A percentile compares a stretch with the other conserved stretches of the same genome.
These are phyloP conservation scores for Sphaerobolus stellatus DNA, from an alignment of 1,284 basidiomycete genomes.

Conservation along the genomic window DNA sequence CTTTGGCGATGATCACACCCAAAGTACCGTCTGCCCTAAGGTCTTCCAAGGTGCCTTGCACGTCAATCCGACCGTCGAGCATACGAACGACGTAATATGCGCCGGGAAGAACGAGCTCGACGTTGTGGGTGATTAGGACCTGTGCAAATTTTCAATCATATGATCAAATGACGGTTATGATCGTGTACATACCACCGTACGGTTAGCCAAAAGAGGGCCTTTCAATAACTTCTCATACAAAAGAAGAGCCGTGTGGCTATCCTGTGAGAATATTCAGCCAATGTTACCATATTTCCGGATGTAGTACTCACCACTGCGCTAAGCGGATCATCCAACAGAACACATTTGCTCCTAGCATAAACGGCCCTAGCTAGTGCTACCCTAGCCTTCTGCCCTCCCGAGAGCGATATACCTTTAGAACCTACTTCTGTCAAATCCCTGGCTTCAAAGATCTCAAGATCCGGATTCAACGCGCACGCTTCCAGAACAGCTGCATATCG, in stretches of 20 bases:
- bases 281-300: background rate
- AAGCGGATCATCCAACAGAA: conserved; percentile 15
- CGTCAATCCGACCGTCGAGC: conserved; percentile 72
- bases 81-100: conserved; percentile 71
- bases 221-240: conserved; percentile 63
- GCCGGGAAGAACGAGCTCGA: conserved; percentile 71
- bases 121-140: conserved; percentile 74
- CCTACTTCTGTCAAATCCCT: conserved; percentile 13
- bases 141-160: background rate
- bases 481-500: conserved; percentile 38
- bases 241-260: conserved; percentile 72
- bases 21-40: conserved; percentile 57
- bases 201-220: conserved; percentile 62
- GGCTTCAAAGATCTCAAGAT: conserved; percentile 11
- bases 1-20: conserved; percentile 56
- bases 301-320: conserved; percentile 11
- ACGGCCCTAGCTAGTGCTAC: conserved; percentile 14
- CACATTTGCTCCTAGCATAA: conserved; percentile 10
- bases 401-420: conserved; percentile 11
- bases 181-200: conserved; percentile 47
- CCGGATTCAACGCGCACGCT: conserved; percentile 11
- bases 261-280: conserved; percentile 37
- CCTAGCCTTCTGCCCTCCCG: conserved; percentile 13
- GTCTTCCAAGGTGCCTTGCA: conserved; percentile 62
- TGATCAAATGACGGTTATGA: background rate